These are phyloP conservation scores for Amyloporia xantha DNA, from an alignment of 768 basidiomycete species.

Conservation along the genomic window DNA sequence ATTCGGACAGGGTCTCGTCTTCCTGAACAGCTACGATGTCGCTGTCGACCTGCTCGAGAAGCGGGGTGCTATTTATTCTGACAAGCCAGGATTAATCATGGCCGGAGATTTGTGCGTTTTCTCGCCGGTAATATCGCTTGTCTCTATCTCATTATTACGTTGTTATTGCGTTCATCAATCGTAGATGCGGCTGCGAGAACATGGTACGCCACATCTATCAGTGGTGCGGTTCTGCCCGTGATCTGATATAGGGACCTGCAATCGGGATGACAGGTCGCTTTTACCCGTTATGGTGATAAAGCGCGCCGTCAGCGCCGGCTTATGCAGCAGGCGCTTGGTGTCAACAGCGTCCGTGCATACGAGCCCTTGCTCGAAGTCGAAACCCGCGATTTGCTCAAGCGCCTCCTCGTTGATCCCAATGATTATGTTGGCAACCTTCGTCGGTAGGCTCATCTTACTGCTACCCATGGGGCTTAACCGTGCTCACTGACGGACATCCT, in stretches of 20 bases:
- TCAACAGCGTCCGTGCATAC: slow-evolving; percentile 46
- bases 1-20: slow-evolving; percentile 60
- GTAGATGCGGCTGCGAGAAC: slow-evolving; percentile 54
- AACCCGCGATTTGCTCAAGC: slow-evolving; percentile 50
- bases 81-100: slow-evolving; percentile 68
- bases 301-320: slow-evolving; percentile 60
- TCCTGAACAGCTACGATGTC: slow-evolving; percentile 55
- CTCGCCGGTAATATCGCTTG: neutral
- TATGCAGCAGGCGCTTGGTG: slow-evolving; percentile 57
- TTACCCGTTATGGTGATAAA: slow-evolving; percentile 59
- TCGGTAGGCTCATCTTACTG: slow-evolving; percentile 18
- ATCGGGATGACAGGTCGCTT: slow-evolving; percentile 39
- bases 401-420: slow-evolving; percentile 39
- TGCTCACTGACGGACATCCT: slow-evolving; percentile 14
- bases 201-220: slow-evolving; percentile 37
- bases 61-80: slow-evolving; percentile 65
- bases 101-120: slow-evolving; percentile 56
- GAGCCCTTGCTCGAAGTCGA: slow-evolving; percentile 50
- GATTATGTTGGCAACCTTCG: slow-evolving; percentile 30
- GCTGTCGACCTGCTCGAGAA: slow-evolving; percentile 63
- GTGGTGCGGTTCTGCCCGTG: neutral
- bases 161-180: slow-evolving; percentile 2
- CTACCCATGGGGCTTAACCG: no score
- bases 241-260: no score
- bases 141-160: neutral